Evolutionary conservation across 2,329 filamentous ascomycete genomes (phyloP).

Genomic region (Phialemonium atrogriseum): DNA sequence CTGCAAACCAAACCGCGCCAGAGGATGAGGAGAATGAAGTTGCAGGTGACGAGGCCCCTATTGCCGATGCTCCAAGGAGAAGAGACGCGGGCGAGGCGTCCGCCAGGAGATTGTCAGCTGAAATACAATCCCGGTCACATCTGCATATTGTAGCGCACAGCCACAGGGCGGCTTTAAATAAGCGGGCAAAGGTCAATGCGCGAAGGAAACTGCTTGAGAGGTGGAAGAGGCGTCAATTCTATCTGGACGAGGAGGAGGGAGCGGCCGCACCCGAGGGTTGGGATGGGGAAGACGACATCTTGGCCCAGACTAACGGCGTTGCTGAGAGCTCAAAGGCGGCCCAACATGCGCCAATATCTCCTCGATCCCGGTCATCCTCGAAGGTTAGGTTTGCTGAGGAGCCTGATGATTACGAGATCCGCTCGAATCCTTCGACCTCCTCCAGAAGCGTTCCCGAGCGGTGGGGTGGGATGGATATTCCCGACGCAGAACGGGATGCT

Average conservation of each 20-base stretch:
- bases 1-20: too few relatives aligned
- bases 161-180: slow-evolving; percentile 28
- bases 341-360: slow-evolving; percentile 29
- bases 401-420: slow-evolving; percentile 57
- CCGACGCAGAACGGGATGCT: slow-evolving; percentile 71
- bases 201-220: slow-evolving; percentile 55
- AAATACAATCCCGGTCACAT: too few relatives aligned
- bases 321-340: slow-evolving; percentile 36
- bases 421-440: slow-evolving; percentile 65
- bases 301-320: slow-evolving; percentile 27
- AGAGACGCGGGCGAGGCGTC: too few relatives aligned
- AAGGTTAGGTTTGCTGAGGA: slow-evolving; percentile 73
- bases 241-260: slow-evolving; percentile 80
- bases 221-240: slow-evolving; percentile 72
- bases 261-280: slow-evolving; percentile 56
- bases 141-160: slow-evolving; percentile 14
- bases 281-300: slow-evolving; percentile 50
- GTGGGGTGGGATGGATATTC: slow-evolving; percentile 72
- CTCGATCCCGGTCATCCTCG: slow-evolving; percentile 65
- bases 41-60: background rate
- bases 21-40: slow-evolving; percentile 1
- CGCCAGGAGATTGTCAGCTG: too few relatives aligned
- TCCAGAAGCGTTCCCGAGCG: slow-evolving; percentile 65
- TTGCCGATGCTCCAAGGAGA: background rate
- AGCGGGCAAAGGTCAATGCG: slow-evolving; percentile 29